Base-by-base conservation (phyloP, 2,329 filamentous ascomycete species). In the Talaromyces sp. region DNA sequence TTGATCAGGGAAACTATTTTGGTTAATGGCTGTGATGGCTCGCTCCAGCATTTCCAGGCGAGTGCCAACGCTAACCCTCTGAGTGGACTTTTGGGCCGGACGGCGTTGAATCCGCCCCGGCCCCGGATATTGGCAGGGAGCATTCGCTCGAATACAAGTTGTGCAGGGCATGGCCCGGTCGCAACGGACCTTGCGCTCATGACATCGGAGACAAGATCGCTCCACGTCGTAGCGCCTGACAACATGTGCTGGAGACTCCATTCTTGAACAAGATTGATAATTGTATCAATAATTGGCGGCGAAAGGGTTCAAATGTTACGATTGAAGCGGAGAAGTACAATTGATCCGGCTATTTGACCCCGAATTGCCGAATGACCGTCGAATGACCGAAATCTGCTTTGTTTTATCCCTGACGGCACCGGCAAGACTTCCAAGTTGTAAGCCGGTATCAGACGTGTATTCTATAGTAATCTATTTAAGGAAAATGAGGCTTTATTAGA, bases 151-250 rank as follows among this genome's bases (percentile, higher is more conserved):
- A 25, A 64, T 47, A 41, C 68, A 70, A 15, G 66, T 54, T 41
- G 67, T 35, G 58, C 68, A 70, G 13, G 68, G 68, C 13, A 49
- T 39, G 3, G 17, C 58, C 33, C 63, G 66, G 52, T 64, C 58
- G 50, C 68, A 70, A 13, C 65, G 66, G 27, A 70, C 68, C 35
- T 70, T 70, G 41, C 68, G 66, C 43, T 69, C 63, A 58, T 70
- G 67, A 47, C 68, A 70, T 45, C 64, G 66, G 43, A 68, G 47
- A 47, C 68, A 70, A 31, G 68, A 69, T 13, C 67, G 66, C 25
- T 67, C 67, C n/a, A 67, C 68, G 39, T 66, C 57, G 60, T 66
- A 66, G 3, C 64, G 64, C 41, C 62, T 64, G 27, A 59, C 62
- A 39, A 64, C 45, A 6, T 49, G 45, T 22, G 45, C 45, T 49